phyloP scores from a whole-genome alignment of 257 asterid genomes.

The Plantago major region DNA sequence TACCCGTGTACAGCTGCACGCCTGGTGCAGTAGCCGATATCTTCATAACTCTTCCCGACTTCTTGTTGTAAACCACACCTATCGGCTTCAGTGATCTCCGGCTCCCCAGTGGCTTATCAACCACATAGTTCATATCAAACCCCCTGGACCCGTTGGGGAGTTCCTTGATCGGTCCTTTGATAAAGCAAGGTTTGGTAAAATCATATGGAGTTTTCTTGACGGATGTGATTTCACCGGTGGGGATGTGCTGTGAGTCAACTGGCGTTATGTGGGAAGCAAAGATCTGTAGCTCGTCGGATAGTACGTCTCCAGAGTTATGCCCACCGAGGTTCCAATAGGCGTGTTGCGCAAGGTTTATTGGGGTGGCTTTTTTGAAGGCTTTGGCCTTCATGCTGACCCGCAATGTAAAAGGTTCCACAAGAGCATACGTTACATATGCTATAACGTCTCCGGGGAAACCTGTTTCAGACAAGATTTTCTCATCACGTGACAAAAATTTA shows the following conservation, averaged over 20 bases:
- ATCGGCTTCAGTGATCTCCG: conserved; percentile 31
- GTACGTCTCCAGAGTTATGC: conserved; percentile 58
- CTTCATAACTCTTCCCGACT: conserved; percentile 63
- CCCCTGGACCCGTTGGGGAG: conserved; percentile 52
- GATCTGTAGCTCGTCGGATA: conserved; percentile 54
- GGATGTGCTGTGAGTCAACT: conserved; percentile 44
- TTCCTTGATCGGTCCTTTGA: conserved; percentile 39
- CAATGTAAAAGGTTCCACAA: conserved; percentile 37
- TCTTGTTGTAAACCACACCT: conserved; percentile 40
- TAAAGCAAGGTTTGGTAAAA: conserved; percentile 39
- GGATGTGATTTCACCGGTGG: conserved; percentile 40
- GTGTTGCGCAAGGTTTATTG: conserved; percentile 78
- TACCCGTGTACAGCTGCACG: conserved; percentile 64
- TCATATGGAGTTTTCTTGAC: conserved; percentile 64
- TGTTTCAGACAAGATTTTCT: conserved; percentile 9
- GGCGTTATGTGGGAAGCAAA: conserved; percentile 63
- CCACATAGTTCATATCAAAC: conserved; percentile 66
- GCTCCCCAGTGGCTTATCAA: conserved; percentile 17
- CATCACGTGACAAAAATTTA: too few species aligned
- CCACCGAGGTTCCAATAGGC: conserved; percentile 79
- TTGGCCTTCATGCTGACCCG: conserved; percentile 55
- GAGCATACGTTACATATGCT: conserved; percentile 42
- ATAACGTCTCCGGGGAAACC: conserved; percentile 73
- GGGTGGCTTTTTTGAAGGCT: conserved; percentile 64
- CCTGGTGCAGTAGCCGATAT: conserved; percentile 52